Base-by-base conservation (phyloP, 179 eudicot species). In the Spinacia oleracea region DNA sequence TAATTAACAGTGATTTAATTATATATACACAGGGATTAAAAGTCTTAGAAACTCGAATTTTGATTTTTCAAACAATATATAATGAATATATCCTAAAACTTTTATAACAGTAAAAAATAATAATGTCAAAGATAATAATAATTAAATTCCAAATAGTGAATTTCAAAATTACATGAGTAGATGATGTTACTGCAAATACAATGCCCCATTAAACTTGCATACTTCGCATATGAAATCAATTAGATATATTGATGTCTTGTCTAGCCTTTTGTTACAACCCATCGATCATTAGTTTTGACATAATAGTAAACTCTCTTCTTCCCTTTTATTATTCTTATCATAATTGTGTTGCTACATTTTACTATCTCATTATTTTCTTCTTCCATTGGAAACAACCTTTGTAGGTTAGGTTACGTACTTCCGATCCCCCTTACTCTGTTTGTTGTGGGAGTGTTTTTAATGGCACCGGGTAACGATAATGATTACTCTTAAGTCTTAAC, bases 201-300 rank as follows among this genome's bases (percentile, higher is more conserved):
- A 66, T 31, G 48, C 15, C 71, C 78, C 71, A 62, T 34, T 55
- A 80, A 80, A 80, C 72, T 50, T 80, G 74, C 75, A 69, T n/a
- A n/a, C n/a, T n/a, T n/a, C n/a, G n/a, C n/a, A n/a, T n/a, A n/a
- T 75, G 75, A 59, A 75, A 75, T 80, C 75, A 80, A 75, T 75
- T 80, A 68, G 63, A 32, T 69, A 68, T 53, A 32, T 69, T 59
- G 48, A 59, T 68, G 83, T 80, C 75, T 16, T 76, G 76, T 81
- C 79, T 60, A 62, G 9, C 40, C 83, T 81, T 81, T 76, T 76
- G 66, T 72, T 60, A 53, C 79, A 76, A 76, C 76, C 63, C 51
- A 6, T 70, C 46, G 55, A 81, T 81, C 79, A 76, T 75, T 80
- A 72, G 51, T 64, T 72, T n/a, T n/a, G n/a, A 51, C 75, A 14